Base-by-base conservation (phyloP, 768 basidiomycete species). In the Fomitopsis pulvina region DNA sequence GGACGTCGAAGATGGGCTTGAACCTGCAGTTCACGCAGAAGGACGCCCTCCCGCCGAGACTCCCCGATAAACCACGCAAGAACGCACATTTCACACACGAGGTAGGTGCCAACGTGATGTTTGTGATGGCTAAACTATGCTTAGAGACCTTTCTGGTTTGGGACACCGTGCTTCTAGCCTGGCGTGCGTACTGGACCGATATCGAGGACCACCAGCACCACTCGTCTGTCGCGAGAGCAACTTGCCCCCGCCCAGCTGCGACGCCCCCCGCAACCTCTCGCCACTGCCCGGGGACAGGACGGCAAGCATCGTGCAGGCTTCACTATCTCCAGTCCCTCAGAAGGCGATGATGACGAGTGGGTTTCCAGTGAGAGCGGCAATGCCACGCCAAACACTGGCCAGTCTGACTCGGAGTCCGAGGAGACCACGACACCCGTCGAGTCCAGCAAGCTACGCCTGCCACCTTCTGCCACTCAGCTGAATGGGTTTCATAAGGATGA, bases 361-460 rank as follows among this genome's bases (percentile, higher is more conserved):
- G 74, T 85, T 1, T 88, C 86, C 24, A 86, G 81, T 61, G 85
- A 85, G 64, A 87, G 85, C 58, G 86, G 84, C 6, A 82, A 78
- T 0, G 84, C 69, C 0, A 88, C 86, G 1, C 87, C 86, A 3
- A 76, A 74, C 56, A 67, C 50, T 20, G 41, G 50, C 11, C 52
- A 49, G 42, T 52, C 68, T 44, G 72, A 71, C 32, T 77, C 78
- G 0, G 74, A 76, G 44, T 71, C 71, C 18, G 70, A 59, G 16
- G 52, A 57, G 11, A 41, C 51, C 28, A 57, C 52, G 20, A 62
- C 66, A 6, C 66, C 65, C 0, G 54, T 62, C 21, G 62, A 67
- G 47, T 49, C 52, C 26, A 29, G 27, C 24, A 56, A 52, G 27
- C 56, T 48, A 41, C 50, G 40, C 3, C 30, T 52, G 26, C 42